Conservation (phyloP, 2,329 filamentous ascomycete species). For the Pyricularia grisea region DNA sequence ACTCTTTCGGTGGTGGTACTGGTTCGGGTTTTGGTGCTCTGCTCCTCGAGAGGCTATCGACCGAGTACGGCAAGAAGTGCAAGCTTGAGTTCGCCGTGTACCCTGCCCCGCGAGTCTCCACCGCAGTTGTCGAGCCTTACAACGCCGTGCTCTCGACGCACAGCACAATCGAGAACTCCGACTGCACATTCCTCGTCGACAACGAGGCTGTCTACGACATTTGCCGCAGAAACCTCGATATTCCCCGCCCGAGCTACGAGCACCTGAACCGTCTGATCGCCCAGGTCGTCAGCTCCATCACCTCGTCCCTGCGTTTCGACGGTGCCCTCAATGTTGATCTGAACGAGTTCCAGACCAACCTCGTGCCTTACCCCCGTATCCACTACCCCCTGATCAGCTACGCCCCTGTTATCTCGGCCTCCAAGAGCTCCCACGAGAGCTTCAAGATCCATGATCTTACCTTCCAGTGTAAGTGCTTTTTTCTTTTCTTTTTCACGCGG, state of each 20-base stretch:
- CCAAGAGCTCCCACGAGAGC: constrained; percentile 76
- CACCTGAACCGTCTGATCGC: constrained; percentile 66
- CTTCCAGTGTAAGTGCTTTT: constrained; percentile 28
- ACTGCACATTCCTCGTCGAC: constrained; percentile 69
- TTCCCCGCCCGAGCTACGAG: constrained; percentile 59
- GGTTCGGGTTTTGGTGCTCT: constrained; percentile 66
- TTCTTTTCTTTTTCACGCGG: no score
- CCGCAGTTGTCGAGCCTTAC: constrained; percentile 65
- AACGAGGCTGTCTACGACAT: constrained; percentile 71
- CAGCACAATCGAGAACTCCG: constrained; percentile 67
- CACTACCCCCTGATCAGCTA: constrained; percentile 69
- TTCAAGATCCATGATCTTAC: constrained; percentile 66
- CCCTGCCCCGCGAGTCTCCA: constrained; percentile 60
- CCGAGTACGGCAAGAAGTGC: constrained; percentile 67
- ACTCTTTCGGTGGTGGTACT: constrained; percentile 65
- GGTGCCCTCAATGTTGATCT: constrained; percentile 65
- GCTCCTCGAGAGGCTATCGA: constrained; percentile 61
- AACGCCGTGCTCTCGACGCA: constrained; percentile 65
- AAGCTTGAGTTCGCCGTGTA: constrained; percentile 70
- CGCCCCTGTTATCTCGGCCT: constrained; percentile 59
- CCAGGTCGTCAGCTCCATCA: constrained; percentile 67
- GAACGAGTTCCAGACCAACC: constrained; percentile 71
- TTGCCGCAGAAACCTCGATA: constrained; percentile 62
- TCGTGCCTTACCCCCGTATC: constrained; percentile 65
- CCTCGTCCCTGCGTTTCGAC: constrained; percentile 62